Conservation (phyloP, 352 stramenopile genomes). For the Globisporangium irregulare region DNA sequence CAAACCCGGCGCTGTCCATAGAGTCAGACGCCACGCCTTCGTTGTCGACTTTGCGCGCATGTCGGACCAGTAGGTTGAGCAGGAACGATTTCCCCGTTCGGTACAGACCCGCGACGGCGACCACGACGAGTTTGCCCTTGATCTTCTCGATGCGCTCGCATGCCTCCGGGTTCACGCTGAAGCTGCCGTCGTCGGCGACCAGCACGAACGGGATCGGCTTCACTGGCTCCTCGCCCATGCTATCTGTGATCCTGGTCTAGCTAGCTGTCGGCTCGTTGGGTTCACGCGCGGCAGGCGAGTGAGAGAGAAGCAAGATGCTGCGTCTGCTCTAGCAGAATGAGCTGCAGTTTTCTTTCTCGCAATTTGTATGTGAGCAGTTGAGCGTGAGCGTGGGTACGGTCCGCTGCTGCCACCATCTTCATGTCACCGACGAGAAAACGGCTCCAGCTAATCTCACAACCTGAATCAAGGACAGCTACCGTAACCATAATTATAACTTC, state of each 20-base stretch:
- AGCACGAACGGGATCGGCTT: constrained; percentile 77
- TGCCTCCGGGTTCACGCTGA: constrained; percentile 78
- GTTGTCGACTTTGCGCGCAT: constrained; percentile 40
- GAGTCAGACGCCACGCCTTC: constrained; percentile 13
- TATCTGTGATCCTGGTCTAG: constrained; percentile 19
- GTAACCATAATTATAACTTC: background rate
- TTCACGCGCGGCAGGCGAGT: background rate
- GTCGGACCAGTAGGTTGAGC: constrained; percentile 81
- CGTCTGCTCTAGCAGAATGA: background rate
- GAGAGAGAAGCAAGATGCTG: background rate
- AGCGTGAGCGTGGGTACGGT: constrained; percentile 9
- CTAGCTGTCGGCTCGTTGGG: background rate
- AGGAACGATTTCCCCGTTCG: constrained; percentile 90
- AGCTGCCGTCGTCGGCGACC: constrained; percentile 73
- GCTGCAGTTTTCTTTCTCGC: constrained; percentile 5
- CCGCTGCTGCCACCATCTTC: constrained; percentile 6
- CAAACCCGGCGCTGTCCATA: constrained; percentile 48
- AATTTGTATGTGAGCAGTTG: background rate
- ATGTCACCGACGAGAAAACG: background rate
- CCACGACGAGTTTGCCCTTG: constrained; percentile 78
- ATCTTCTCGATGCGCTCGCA: constrained; percentile 63
- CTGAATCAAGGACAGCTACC: background rate
- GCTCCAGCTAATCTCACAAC: background rate
- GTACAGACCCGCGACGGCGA: constrained; percentile 85
- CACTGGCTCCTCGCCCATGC: constrained; percentile 37